Evolutionary conservation across 371 early-diverging fungal genomes (phyloP), one percentile per base, ranked within the genome.

Genomic region (Coemansia sp.): DNA sequence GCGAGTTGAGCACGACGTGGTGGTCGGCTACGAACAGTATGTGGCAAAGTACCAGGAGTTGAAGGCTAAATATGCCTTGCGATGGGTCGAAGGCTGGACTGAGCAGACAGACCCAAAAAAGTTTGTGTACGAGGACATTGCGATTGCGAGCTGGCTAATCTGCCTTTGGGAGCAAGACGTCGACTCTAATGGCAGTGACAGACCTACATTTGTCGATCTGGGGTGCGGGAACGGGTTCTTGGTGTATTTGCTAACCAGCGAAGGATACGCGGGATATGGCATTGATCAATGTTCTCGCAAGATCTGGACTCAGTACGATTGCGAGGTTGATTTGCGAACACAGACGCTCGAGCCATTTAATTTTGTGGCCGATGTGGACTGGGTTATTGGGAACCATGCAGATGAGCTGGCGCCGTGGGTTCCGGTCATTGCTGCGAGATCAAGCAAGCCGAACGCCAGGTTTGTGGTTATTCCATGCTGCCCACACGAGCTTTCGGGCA

Each of bases 161-260:
- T 87, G 86, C 43, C 70, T 93, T 41, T 94, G 92, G 92, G 68
- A 80, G 57, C 82, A 86, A 57, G 78, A 55, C 0, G 4, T 30
- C 3, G 26, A 30, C 20, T 4, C 36, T 12, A 16, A 11, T 10
- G 20, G 12, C 30, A 38, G 10, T 36, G 26, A 34, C 36, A 66
- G 47, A 38, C 78, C 83, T 10, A 77, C 78, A 1, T 95, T 94
- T 85, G 83, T 90, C n/a, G 95, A 95, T 74, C 75, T 95, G 14
- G 94, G 94, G 0, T 94, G 94, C 63, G 94, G 95, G n/a, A 95
- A 95, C 78, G 94, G 95, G 1, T 66, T 95, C 35, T 74, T 95
- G 64, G 90, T 91, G 0, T 84, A 88, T 77, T 60, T 94, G 14
- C 74, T 95, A 60, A 83, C 80, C n/a, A 81, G 81, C 60, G 92